Conservation (phyloP, 2,329 filamentous ascomycete genomes). For the Trichoderma sp. region DNA sequence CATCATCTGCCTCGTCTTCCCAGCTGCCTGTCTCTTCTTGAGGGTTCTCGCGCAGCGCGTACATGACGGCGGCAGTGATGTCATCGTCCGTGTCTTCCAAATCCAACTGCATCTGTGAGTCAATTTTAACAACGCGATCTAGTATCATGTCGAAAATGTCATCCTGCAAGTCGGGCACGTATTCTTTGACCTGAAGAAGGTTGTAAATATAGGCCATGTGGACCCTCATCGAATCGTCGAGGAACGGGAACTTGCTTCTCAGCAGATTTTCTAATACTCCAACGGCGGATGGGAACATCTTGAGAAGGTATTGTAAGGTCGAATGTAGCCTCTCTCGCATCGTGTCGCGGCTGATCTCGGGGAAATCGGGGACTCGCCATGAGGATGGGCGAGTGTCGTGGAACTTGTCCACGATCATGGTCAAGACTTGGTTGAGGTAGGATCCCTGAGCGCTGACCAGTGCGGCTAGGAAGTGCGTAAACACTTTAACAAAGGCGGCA, state of each 20-base stretch:
- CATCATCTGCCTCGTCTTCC: conserved; percentile 51
- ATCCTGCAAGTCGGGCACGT: conserved; percentile 72
- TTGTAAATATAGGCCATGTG: conserved; percentile 89
- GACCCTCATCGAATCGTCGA: conserved; percentile 71
- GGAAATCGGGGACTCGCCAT: conserved; percentile 50
- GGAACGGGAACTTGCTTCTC: conserved; percentile 67
- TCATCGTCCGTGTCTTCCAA: conserved; percentile 91
- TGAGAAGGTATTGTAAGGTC: conserved; percentile 71
- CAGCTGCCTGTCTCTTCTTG: conserved; percentile 38
- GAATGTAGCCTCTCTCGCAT: conserved; percentile 74
- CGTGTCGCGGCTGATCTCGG: conserved; percentile 58
- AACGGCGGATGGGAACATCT: conserved; percentile 76
- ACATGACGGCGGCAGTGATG: conserved; percentile 69
- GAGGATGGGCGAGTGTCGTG: conserved; percentile 48
- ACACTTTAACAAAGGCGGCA: conserved; percentile 63
- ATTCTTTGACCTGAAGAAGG: conserved; percentile 71
- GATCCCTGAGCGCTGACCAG: conserved; percentile 80
- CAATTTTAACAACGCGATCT: conserved; percentile 85
- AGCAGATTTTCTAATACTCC: conserved; percentile 67
- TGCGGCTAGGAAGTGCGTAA: conserved; percentile 64
- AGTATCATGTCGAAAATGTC: conserved; percentile 82
- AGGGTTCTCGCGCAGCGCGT: conserved; percentile 39
- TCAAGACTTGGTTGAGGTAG: conserved; percentile 70
- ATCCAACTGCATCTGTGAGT: conserved; percentile 92
- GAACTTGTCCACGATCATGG: conserved; percentile 80